phyloP scores from a whole-genome alignment of 768 basidiomycete species.

The Suillus hirtellus region DNA sequence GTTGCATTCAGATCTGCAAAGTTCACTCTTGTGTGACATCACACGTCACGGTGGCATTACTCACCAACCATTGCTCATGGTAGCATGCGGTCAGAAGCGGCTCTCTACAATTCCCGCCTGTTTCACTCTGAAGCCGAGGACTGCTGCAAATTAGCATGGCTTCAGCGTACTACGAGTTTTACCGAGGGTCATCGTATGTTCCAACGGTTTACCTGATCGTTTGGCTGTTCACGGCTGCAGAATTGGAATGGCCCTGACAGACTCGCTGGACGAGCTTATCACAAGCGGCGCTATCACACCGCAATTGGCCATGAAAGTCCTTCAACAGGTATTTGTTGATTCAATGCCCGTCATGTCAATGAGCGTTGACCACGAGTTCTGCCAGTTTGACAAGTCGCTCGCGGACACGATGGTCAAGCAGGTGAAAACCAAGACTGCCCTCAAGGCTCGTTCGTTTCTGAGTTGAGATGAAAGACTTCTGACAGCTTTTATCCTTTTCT shows the following conservation, averaged over 20 bases:
- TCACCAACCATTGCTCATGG: constrained; percentile 10
- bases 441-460: constrained; percentile 62
- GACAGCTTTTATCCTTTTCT: constrained; percentile 11
- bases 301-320: constrained; percentile 97
- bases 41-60: constrained; percentile 22
- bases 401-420: constrained; percentile 91
- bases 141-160: constrained; percentile 52
- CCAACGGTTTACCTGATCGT: constrained; percentile 3
- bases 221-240: constrained; percentile 41
- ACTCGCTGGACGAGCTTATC: constrained; percentile 97
- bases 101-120: constrained; percentile 3
- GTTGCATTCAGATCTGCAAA: constrained; percentile 12
- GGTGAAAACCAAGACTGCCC: constrained; percentile 91
- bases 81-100: background rate
- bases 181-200: constrained; percentile 86
- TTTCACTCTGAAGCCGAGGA: constrained; percentile 13
- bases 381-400: constrained; percentile 93
- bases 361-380: constrained; percentile 1
- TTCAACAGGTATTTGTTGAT: constrained; percentile 74
- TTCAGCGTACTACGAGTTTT: constrained; percentile 89
- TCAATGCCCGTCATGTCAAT: constrained; percentile 7
- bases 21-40: constrained; percentile 25
- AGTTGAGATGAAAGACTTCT: constrained; percentile 7
- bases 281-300: constrained; percentile 96
- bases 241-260: constrained; percentile 95